Evolutionary conservation across 805 yeast species (phyloP).

Genomic region (Suhomyces sp.): DNA sequence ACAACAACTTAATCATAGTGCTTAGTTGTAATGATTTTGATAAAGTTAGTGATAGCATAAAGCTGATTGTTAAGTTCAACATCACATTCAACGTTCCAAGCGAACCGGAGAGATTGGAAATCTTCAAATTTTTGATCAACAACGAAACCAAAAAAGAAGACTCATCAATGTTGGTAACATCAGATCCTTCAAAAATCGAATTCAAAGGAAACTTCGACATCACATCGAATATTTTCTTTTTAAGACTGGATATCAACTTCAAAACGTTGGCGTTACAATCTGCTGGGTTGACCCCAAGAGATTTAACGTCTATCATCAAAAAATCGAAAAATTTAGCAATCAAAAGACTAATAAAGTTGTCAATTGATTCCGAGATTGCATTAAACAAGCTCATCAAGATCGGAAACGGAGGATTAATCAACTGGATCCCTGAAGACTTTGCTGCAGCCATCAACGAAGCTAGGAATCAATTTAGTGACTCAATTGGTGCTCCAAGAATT

Average conservation of each 20-base stretch:
- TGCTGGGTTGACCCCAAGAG: conserved; percentile 90
- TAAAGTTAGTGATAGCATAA: conserved; percentile 59
- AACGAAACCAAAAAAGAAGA: conserved; percentile 16
- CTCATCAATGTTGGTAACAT: background rate
- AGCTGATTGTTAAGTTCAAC: conserved; percentile 75
- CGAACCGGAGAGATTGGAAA: conserved; percentile 67
- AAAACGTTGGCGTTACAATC: conserved; percentile 73
- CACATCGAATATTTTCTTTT: conserved; percentile 18
- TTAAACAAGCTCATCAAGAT: conserved; percentile 35
- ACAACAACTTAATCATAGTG: conserved; percentile 47
- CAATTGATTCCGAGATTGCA: conserved; percentile 19
- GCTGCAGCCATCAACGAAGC: conserved; percentile 75
- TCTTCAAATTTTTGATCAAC: conserved; percentile 53
- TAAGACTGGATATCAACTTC: conserved; percentile 44
- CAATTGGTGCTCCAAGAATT: conserved; percentile 95
- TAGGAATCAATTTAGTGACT: conserved; percentile 83
- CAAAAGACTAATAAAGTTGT: conserved; percentile 42
- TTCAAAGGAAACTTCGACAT: conserved; percentile 17
- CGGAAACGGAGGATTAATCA: conserved; percentile 57
- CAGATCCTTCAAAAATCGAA: conserved; percentile 16
- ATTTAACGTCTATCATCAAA: conserved; percentile 67
- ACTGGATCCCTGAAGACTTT: conserved; percentile 59
- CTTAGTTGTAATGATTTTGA: conserved; percentile 75
- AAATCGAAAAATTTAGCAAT: conserved; percentile 61
- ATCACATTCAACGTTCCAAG: conserved; percentile 73